A percentile compares a stretch with the other conserved stretches of the same genome.
Evolutionary conservation across 202 grass and related monocot species (phyloP).

Genomic region (Zoysia matrella): DNA sequence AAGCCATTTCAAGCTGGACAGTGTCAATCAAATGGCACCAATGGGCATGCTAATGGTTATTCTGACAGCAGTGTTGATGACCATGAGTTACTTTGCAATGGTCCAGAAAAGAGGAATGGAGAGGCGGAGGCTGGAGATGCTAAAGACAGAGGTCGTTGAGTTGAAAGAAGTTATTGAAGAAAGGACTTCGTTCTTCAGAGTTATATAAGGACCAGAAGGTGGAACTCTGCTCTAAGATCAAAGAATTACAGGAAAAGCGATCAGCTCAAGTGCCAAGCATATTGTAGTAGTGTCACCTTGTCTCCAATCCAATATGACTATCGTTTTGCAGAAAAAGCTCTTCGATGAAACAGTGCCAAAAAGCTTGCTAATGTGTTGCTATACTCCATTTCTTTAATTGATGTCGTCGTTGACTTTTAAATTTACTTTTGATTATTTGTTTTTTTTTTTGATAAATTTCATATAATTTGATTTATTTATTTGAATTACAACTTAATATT

Average conservation of each 20-base stretch:
- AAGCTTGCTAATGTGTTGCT: background rate
- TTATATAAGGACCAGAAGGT: constrained; percentile 85
- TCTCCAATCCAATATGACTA: constrained; percentile 31
- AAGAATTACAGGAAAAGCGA: constrained; percentile 75
- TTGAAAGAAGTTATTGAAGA: constrained; percentile 83
- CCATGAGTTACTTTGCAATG: constrained; percentile 47
- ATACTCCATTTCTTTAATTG: too few species aligned
- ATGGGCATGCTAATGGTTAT: constrained; percentile 64
- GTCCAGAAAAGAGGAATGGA: constrained; percentile 58
- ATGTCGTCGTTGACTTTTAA: too few species aligned
- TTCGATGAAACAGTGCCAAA: background rate
- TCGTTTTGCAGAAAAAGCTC: constrained; percentile 14
- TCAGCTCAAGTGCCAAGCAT: constrained; percentile 74
- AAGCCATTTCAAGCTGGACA: constrained; percentile 16
- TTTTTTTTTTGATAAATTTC: too few species aligned
- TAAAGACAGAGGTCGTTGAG: constrained; percentile 68
- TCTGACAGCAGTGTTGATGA: constrained; percentile 52
- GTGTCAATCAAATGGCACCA: constrained; percentile 46
- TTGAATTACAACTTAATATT: too few species aligned
- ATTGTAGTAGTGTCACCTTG: constrained; percentile 52
- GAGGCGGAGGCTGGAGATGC: constrained; percentile 61
- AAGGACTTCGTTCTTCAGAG: constrained; percentile 86
- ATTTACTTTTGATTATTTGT: too few species aligned
- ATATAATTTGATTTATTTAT: too few species aligned
- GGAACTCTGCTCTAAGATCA: constrained; percentile 70